Evolutionary conservation across 108 stramenopile species (phyloP).

Genomic region (Nitzschia palea): DNA sequence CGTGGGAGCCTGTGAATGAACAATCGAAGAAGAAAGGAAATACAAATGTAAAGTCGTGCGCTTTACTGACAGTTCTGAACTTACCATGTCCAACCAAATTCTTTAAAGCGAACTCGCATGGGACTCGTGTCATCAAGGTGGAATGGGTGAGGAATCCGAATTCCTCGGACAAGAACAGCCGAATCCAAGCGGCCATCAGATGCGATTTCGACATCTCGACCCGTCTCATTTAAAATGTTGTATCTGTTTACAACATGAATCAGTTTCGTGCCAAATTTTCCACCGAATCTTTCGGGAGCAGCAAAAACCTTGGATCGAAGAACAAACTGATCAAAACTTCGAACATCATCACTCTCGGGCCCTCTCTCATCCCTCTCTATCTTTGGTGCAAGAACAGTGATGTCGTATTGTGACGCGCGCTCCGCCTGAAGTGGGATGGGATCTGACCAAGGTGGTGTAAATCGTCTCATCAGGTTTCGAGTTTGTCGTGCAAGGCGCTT

Average conservation of each 20-base stretch:
- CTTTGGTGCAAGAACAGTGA: slow-evolving; percentile 41
- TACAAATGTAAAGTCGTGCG: background rate
- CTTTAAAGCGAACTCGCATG: slow-evolving; percentile 60
- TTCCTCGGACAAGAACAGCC: slow-evolving; percentile 30
- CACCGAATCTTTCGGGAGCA: slow-evolving; percentile 57
- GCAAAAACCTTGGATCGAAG: slow-evolving; percentile 40
- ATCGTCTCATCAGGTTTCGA: slow-evolving; percentile 1
- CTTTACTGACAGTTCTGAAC: background rate
- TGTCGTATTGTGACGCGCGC: slow-evolving; percentile 24
- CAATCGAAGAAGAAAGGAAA: background rate
- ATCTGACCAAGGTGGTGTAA: slow-evolving; percentile 52
- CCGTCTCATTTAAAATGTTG: slow-evolving; percentile 48
- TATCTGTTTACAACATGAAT: slow-evolving; percentile 62
- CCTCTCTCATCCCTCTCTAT: background rate
- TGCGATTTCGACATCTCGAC: slow-evolving; percentile 62
- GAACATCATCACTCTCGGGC: slow-evolving; percentile 11
- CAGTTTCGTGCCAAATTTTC: slow-evolving; percentile 46
- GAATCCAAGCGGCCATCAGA: slow-evolving; percentile 15
- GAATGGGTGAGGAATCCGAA: slow-evolving; percentile 40
- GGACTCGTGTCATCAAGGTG: slow-evolving; percentile 65
- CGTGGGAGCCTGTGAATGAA: background rate
- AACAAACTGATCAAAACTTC: slow-evolving; percentile 39
- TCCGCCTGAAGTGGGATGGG: slow-evolving; percentile 36
- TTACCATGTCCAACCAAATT: slow-evolving; percentile 61
- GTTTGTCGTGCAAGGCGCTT: slow-evolving; percentile 24